These are phyloP conservation scores for Herpotrichia juniperi DNA, from an alignment of 2,329 filamentous ascomycete genomes.

Conservation along the genomic window DNA sequence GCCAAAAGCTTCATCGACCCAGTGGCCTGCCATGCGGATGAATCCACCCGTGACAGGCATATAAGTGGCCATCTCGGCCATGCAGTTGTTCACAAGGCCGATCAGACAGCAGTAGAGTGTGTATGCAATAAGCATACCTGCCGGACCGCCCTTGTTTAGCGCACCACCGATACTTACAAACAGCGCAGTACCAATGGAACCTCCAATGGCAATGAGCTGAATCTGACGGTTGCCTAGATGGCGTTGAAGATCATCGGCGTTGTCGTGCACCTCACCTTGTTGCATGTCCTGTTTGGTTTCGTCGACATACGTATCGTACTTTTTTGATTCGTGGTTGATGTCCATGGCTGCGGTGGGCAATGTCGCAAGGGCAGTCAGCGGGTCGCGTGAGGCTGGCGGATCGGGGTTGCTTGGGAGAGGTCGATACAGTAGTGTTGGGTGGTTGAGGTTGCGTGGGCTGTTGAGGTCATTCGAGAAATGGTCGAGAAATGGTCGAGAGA, in stretches of 20 bases:
- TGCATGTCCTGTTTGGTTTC: constrained; percentile 32
- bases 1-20: constrained; percentile 69
- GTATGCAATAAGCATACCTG: constrained; percentile 65
- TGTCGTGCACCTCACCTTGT: constrained; percentile 37
- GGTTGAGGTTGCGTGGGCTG: neutral
- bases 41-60: constrained; percentile 70
- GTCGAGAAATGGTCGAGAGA: constrained; percentile 7
- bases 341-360: constrained; percentile 33
- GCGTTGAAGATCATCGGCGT: constrained; percentile 46
- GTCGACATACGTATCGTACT: constrained; percentile 39
- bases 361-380: constrained; percentile 1
- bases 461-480: neutral
- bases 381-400: constrained; percentile 9
- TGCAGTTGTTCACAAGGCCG: constrained; percentile 67
- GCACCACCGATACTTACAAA: constrained; percentile 68
- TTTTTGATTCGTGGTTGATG: constrained; percentile 28
- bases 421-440: neutral
- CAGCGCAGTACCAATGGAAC: constrained; percentile 53
- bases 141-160: constrained; percentile 57
- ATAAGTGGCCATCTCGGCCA: constrained; percentile 69
- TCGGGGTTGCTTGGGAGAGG: neutral
- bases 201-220: constrained; percentile 49
- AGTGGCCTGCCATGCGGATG: constrained; percentile 68
- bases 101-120: constrained; percentile 62
- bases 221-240: constrained; percentile 49